phyloP scores from a whole-genome alignment of 768 basidiomycete genomes.

The Agrocybe praecox region DNA sequence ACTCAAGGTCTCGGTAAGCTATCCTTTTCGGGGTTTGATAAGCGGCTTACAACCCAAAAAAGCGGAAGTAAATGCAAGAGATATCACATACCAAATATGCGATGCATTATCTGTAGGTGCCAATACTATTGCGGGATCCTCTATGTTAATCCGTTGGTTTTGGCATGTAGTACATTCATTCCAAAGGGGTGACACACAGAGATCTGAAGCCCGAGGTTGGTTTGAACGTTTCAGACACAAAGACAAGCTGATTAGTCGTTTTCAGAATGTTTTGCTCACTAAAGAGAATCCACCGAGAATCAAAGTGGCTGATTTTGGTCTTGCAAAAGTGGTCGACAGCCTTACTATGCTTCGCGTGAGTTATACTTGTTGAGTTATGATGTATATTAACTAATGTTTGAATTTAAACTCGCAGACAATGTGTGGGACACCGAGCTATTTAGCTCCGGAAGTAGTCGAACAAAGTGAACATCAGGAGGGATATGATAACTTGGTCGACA shows the following conservation, averaged over 20 bases:
- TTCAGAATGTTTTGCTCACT: constrained; percentile 86
- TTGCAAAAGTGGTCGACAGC: constrained; percentile 89
- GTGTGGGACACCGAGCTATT: constrained; percentile 95
- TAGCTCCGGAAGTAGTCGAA: constrained; percentile 89
- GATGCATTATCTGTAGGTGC: constrained; percentile 66
- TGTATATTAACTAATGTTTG: constrained; percentile 4
- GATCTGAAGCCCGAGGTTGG: constrained; percentile 88
- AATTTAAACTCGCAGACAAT: constrained; percentile 86
- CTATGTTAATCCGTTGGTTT: constrained; percentile 1
- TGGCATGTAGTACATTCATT: constrained; percentile 60
- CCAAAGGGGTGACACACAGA: constrained; percentile 82
- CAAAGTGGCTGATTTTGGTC: constrained; percentile 95
- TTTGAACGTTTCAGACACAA: not conserved
- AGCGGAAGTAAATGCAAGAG: constrained; percentile 61
- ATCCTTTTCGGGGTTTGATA: not conserved
- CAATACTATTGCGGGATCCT: not conserved
- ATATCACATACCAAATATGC: constrained; percentile 84
- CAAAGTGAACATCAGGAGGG: constrained; percentile 60
- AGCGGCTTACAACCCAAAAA: constrained; percentile 4
- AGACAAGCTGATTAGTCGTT: not conserved
- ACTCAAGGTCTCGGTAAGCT: constrained; percentile 60
- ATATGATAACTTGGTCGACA: constrained; percentile 89
- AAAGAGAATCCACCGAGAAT: constrained; percentile 64
- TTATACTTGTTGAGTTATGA: constrained; percentile 1
- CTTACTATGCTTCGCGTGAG: constrained; percentile 75